Evolutionary conservation across 1,284 basidiomycete species (phyloP), one percentile per base, ranked within the genome.

Genomic region (Sporisorium sorghi): DNA sequence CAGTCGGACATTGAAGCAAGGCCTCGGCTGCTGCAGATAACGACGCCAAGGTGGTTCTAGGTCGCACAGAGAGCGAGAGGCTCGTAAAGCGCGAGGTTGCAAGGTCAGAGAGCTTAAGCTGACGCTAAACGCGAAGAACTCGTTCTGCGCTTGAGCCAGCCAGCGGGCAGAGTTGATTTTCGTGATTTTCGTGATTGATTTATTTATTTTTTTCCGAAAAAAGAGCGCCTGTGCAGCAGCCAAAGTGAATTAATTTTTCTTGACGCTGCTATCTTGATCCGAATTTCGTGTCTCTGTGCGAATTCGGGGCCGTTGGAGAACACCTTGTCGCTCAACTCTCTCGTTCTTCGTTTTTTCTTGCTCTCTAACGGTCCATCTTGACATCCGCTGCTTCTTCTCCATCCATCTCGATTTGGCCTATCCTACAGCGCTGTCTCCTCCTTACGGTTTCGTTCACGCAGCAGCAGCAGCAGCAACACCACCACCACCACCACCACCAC

Each of bases 391-490:
- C 48, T 44, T 50, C 30, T 46, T 44, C 42, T 37, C 33, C 32
- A 53, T 58, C 37, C 63, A 47, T 57, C 53, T 55, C 58, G 28
- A 33, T 51, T n/a, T 21, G 15, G 44, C 52, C 43, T 55, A 17
- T 57, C 67, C 61, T 63, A 61, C 48, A 33, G 35, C 32, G 52
- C 58, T 70, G 57, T 55, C 47, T 43, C n/a, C 37, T 53, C 28
- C 26, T 21, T 42, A 23, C 17, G 48, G 30, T 50, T 57, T 44
- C 42, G 32, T 21, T 43, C 32, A 39, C 26, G 26, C 44, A 46
- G 46, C 62, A 65, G 62, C 64, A 60, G n/a, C n/a, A n/a, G n/a
- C n/a, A n/a, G n/a, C n/a, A n/a, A 23, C 59, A 59, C n/a, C 59
- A 58, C n/a, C 44, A 24, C 26, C 46, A 21, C 30, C 44, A 46